phyloP scores from a whole-genome alignment of 345 rosid genomes.

The Schrenkiella parvula region DNA sequence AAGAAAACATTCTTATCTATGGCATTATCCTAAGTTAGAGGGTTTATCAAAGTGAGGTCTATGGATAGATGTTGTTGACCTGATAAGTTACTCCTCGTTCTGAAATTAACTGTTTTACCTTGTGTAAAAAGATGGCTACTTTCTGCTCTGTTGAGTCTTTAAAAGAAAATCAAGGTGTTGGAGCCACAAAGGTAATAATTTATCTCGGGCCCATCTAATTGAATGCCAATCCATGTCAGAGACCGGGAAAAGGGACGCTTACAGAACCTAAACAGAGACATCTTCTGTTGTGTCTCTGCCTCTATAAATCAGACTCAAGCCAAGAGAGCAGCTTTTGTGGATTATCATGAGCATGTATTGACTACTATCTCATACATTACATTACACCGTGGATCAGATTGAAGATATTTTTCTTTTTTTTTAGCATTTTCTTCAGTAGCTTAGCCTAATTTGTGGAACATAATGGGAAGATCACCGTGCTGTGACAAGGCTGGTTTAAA shows the following conservation, averaged over 20 bases:
- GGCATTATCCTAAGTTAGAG: neutral
- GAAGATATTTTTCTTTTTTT: too few species aligned
- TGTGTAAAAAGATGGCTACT: slow-evolving; percentile 5
- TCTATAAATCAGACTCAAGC: slow-evolving; percentile 29
- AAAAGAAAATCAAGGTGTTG: slow-evolving; percentile 30
- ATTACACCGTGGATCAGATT: neutral
- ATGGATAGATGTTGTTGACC: slow-evolving; percentile 29
- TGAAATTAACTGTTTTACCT: slow-evolving; percentile 8
- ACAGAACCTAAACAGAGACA: slow-evolving; percentile 27
- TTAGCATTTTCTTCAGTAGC: slow-evolving; percentile 17
- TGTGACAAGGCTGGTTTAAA: slow-evolving; percentile 85
- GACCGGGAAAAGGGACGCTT: slow-evolving; percentile 21
- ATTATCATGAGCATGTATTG: slow-evolving; percentile 10
- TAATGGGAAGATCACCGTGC: slow-evolving; percentile 74
- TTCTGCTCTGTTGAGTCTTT: slow-evolving; percentile 12
- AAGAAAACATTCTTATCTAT: slow-evolving; percentile 4
- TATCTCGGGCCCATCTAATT: slow-evolving; percentile 29
- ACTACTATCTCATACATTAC: slow-evolving; percentile 8
- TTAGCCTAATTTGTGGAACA: slow-evolving; percentile 15
- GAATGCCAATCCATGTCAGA: slow-evolving; percentile 32
- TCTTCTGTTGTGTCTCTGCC: slow-evolving; percentile 30
- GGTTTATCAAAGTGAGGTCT: slow-evolving; percentile 11
- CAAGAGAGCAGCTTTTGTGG: slow-evolving; percentile 22
- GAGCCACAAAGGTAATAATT: slow-evolving; percentile 29
- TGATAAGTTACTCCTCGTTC: slow-evolving; percentile 5